These are phyloP conservation scores for Ophiocordyceps unilateralis DNA, from an alignment of 2,329 filamentous ascomycete genomes.

Conservation along the genomic window DNA sequence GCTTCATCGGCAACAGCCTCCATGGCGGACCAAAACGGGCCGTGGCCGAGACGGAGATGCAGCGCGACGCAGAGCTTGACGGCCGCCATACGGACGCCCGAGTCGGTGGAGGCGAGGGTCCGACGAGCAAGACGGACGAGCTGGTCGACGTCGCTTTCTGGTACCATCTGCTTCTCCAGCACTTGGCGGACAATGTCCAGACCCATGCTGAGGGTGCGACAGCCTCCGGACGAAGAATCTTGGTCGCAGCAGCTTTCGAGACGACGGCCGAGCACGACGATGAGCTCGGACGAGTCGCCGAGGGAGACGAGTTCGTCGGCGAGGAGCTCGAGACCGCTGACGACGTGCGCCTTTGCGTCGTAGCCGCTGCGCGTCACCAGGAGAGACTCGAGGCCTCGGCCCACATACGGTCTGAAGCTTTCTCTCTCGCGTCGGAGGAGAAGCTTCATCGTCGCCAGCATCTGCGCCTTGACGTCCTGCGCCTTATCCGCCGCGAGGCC, in stretches of 20 bases:
- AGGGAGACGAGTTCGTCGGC: constrained; percentile 54
- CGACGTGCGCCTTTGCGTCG: constrained; percentile 53
- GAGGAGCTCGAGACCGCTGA: constrained; percentile 56
- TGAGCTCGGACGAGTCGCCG: constrained; percentile 44
- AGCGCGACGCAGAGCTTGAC: constrained; percentile 62
- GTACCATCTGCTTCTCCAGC: constrained; percentile 42
- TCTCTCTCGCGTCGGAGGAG: constrained; percentile 51
- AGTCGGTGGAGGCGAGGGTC: constrained; percentile 43
- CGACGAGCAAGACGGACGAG: constrained; percentile 33
- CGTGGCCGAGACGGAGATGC: constrained; percentile 43
- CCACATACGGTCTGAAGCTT: constrained; percentile 49
- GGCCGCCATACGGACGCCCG: constrained; percentile 54
- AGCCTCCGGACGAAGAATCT: constrained; percentile 25
- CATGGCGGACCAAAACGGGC: constrained; percentile 50
- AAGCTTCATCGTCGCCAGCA: constrained; percentile 55
- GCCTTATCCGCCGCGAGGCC: constrained; percentile 44
- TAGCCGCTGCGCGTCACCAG: constrained; percentile 47
- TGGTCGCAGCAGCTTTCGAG: constrained; percentile 20
- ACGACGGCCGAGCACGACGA: constrained; percentile 32
- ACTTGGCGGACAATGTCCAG: constrained; percentile 39
- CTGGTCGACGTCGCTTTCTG: constrained; percentile 31
- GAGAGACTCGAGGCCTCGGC: constrained; percentile 48
- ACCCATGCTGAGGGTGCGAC: constrained; percentile 42
- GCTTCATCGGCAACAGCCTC: constrained; percentile 51
- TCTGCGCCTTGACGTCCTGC: constrained; percentile 57